These are phyloP conservation scores for Ganoderma meredithae DNA, from an alignment of 1,284 basidiomycete genomes.

Conservation along the genomic window DNA sequence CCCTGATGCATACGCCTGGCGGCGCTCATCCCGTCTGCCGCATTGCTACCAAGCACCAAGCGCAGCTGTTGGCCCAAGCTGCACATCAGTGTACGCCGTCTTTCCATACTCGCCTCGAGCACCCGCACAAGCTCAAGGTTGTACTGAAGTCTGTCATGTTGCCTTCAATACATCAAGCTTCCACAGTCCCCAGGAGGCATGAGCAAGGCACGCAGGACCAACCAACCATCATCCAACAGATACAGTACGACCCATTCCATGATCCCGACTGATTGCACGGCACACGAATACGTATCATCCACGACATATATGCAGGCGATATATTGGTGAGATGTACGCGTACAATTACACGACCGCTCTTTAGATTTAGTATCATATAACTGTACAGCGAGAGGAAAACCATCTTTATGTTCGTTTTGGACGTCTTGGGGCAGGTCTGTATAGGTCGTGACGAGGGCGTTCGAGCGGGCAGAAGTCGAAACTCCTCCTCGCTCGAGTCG, in stretches of 20 bases:
- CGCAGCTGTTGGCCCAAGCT: background rate
- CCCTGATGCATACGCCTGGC: background rate
- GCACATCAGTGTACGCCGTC: background rate
- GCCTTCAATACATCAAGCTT: background rate
- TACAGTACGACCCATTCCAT: background rate
- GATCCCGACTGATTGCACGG: background rate
- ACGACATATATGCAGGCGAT: conserved; percentile 14
- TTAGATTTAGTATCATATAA: conserved; percentile 38
- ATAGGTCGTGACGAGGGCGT: conserved; percentile 5
- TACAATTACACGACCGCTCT: conserved; percentile 42
- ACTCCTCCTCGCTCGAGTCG: background rate
- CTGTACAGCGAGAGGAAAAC: conserved; percentile 29
- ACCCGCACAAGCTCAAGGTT: background rate
- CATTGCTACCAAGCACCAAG: background rate
- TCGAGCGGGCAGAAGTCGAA: background rate
- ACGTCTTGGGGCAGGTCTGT: conserved; percentile 10
- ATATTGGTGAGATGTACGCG: conserved; percentile 40
- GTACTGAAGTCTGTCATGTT: background rate
- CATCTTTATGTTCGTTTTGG: conserved; percentile 17
- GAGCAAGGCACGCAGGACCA: background rate
- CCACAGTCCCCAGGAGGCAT: background rate
- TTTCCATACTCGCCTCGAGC: background rate
- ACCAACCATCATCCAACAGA: background rate
- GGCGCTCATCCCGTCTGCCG: background rate
- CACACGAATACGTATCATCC: background rate